Evolutionary conservation across 495 filamentous ascomycete genomes (phyloP), one percentile per base, ranked within the genome.

Genomic region (Astrocystis sublimbata): DNA sequence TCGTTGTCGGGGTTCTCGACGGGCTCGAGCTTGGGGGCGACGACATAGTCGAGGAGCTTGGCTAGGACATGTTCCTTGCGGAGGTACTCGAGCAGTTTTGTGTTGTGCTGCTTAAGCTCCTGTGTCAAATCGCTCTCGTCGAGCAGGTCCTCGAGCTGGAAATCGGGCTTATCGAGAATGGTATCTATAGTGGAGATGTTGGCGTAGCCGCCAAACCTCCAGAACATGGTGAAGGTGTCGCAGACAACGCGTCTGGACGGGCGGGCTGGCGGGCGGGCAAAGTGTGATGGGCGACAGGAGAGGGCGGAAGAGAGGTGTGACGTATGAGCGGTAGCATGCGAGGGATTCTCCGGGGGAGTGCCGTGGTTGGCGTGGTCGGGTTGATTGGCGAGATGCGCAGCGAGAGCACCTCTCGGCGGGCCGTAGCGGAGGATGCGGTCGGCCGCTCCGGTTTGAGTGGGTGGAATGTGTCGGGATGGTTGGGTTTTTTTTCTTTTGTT

Each of bases 121-220:
- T 97, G 92, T 66, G 97, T 93, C 61, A 97, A 78, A 75, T 98
- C 96, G 66, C 89, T 87, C 81, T 98, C 94, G 73, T 98, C 92
- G 63, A 99, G 84, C 47, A 99, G 82, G 72, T 99, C 94, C 73
- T 99, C 94, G 53, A 98, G 88, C 45, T 89, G 90, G 70, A 97
- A 90, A 76, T 97, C 89, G 64, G 90, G 87, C 77, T 96, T 96
- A 65, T 98, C 94, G 68, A 99, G 92, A 67, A 98, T 89, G 67
- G 86, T 92, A 77, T 98, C 96, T 75, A 98, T 89, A 67, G 92
- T 89, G 69, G 93, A 97, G 79, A 96, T 88, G 81, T 90, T 96
- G 76, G 93, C 91, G 84, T 98, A 98, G 74, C 92, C 92, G 80
- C 96, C 93, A 80, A 97, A 97, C 76, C 92, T 87, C 93, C 93